Evolutionary conservation across 2,329 filamentous ascomycete species (phyloP), one percentile per base, ranked within the genome.

Genomic region (Stemphylium lycopersici): DNA sequence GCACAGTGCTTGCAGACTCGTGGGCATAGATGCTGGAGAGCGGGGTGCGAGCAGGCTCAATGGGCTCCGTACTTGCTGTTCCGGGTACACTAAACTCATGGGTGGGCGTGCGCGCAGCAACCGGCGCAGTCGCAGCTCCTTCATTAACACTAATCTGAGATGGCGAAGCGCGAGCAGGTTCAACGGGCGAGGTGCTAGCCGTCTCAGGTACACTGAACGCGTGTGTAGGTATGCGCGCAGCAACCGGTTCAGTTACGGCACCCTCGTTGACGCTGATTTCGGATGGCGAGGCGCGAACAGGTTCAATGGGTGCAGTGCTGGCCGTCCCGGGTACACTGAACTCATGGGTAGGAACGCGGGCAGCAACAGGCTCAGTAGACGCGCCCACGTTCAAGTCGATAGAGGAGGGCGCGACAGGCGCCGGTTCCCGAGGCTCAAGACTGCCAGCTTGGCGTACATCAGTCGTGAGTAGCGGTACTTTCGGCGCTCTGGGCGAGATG

Each of bases 401-500:
- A 6, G 48, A 6, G 18, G 32, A 48, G 4, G 20, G 20, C 4
- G 46, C 32, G n/a, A 37, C 33, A 8, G 32, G 6, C 4, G 33
- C 42, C 16, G 41, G 51, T 20, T 32, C 42, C 13, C 36, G 15
- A 29, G 49, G 51, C 13, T 34, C 42, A 37, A 49, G n/a, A 16
- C 33, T 34, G 8, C n/a, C 46, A 18, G 38, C 40, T n/a, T 53
- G 42, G 13, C 20, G 15, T 18, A 49, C 31, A 22, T 31, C 26
- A 18, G 56, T 6, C 12, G 51, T 39, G 20, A 33, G 26, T 3
- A 32, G 43, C 5, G 39, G 26, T 5, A 18, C 7, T 22, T 20
- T 29, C 11, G 49, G 26, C 6, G 22, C 51, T 32, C 48, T 18
- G 8, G 58, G 60, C 6, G 49, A 11, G 38, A 50, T 42, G 46